Evolutionary conservation across 164 flowering plant species (phyloP).

Genomic region (Aristolochia fimbriata): DNA sequence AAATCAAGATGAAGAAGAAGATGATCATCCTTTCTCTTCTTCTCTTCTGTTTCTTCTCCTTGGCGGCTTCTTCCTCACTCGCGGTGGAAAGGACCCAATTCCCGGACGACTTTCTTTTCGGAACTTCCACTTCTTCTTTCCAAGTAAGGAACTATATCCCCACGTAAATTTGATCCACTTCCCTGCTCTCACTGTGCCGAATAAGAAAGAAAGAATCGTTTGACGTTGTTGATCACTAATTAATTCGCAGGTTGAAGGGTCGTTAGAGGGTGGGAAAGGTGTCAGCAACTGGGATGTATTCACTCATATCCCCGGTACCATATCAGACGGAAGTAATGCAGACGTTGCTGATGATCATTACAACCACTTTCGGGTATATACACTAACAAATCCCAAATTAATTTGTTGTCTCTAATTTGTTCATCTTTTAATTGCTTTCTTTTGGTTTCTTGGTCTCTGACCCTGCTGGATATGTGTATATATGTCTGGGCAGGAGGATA

Average conservation of each 20-base stretch:
- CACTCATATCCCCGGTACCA: constrained; percentile 9
- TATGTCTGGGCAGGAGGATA: constrained; percentile 10
- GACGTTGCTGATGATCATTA: constrained; percentile 6
- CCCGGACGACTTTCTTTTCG: constrained; percentile 4
- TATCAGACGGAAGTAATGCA: not conserved
- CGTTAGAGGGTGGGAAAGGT: constrained; percentile 15
- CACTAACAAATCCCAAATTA: no score
- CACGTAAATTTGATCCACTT: not conserved
- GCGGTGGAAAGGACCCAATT: constrained; percentile 3
- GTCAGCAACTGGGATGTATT: constrained; percentile 31
- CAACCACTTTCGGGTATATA: not conserved
- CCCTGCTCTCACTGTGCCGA: not conserved
- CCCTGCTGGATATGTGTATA: no score
- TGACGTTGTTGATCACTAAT: not conserved
- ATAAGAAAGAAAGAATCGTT: no score
- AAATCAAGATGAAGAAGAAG: no score
- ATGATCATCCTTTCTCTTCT: not conserved
- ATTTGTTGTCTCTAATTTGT: no score
- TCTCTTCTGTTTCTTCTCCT: constrained; percentile 4
- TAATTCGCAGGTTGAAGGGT: constrained; percentile 22
- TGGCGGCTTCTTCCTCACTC: not conserved
- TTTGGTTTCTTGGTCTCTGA: no score
- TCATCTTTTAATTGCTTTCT: no score
- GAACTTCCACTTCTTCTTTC: constrained; percentile 2
- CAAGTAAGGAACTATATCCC: not conserved